Percentiles rank a stretch among this genome's conserved stretches.
phyloP scores from a whole-genome alignment of 2,329 filamentous ascomycete species.

The Exophiala xenobiotica region DNA sequence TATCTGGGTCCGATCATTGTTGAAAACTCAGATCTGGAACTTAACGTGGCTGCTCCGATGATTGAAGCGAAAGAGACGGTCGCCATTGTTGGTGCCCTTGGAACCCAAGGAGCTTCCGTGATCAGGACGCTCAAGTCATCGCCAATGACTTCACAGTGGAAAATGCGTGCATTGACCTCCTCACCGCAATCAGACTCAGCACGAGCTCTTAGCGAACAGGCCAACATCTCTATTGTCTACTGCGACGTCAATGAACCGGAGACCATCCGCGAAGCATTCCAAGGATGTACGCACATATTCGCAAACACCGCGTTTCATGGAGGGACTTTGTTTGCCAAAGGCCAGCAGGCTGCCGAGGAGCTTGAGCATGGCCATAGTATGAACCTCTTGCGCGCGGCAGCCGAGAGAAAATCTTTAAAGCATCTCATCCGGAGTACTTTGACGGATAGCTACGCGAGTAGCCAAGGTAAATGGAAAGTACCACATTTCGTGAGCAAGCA shows the following conservation, averaged over 20 bases:
- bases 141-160: slow-evolving; percentile 3
- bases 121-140: not conserved
- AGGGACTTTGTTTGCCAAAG: slow-evolving; percentile 1
- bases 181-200: slow-evolving; percentile 3
- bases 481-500: no score
- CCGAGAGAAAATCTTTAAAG: slow-evolving; percentile 1
- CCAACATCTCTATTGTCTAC: slow-evolving; percentile 2
- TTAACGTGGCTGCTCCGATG: no score
- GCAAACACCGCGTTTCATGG: slow-evolving; percentile 2
- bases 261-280: slow-evolving; percentile 1
- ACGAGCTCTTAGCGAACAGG: not conserved
- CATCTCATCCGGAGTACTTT: slow-evolving; percentile 3
- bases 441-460: slow-evolving; percentile 1
- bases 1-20: no score
- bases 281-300: slow-evolving; percentile 6
- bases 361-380: not conserved
- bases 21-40: no score
- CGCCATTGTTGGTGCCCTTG: no score
- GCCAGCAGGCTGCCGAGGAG: slow-evolving; percentile 1
- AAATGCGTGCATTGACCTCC: slow-evolving; percentile 4
- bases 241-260: slow-evolving; percentile 2
- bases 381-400: slow-evolving; percentile 5
- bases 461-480: no score
- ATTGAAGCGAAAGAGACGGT: no score
- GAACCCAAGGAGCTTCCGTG: no score